phyloP scores from a whole-genome alignment of 345 rosid genomes.

The Physaria fendleri region DNA sequence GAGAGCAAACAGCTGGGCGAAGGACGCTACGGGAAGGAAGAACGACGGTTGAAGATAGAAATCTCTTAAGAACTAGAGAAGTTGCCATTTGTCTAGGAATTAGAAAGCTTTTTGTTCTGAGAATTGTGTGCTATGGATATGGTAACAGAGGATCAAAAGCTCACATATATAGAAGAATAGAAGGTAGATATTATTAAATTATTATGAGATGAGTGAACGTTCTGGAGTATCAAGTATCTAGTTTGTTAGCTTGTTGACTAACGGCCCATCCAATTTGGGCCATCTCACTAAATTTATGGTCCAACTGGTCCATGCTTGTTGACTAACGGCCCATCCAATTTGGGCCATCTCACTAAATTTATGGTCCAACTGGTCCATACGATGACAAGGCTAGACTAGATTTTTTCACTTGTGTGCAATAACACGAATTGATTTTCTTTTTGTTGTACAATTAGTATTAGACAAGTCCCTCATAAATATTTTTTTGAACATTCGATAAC shows the following conservation, averaged over 20 bases:
- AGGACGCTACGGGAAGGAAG: too few relatives aligned
- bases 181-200: neutral
- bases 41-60: conserved; percentile 24
- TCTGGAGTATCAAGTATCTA: conserved; percentile 16
- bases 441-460: too few relatives aligned
- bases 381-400: too few relatives aligned
- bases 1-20: too few relatives aligned
- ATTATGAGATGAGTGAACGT: conserved; percentile 17
- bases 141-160: neutral
- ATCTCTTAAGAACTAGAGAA: conserved; percentile 36
- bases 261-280: conserved; percentile 7
- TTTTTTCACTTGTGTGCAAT: too few relatives aligned
- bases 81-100: conserved; percentile 34
- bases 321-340: conserved; percentile 3
- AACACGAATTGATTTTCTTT: too few relatives aligned
- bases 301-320: neutral
- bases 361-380: neutral
- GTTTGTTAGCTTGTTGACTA: too few relatives aligned
- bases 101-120: neutral
- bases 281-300: neutral
- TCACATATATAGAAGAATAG: neutral
- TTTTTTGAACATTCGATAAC: too few relatives aligned
- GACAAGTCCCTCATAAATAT: too few relatives aligned
- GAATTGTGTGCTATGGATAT: neutral
- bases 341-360: neutral